Evolutionary conservation across 768 basidiomycete genomes (phyloP).

Genomic region (Serpula lacrymans): DNA sequence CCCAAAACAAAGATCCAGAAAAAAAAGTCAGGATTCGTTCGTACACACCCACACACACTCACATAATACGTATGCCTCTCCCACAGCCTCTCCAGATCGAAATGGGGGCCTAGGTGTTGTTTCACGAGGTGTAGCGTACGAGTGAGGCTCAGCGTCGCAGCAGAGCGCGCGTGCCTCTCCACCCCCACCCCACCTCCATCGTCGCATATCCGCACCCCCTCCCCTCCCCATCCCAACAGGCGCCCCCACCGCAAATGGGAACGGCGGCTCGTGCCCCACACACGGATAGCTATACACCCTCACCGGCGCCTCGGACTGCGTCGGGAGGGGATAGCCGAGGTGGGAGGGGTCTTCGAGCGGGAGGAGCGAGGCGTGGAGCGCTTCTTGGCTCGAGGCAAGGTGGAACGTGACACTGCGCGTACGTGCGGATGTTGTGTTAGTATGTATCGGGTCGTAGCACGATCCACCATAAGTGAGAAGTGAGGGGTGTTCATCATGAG

Average conservation of each 20-base stretch:
- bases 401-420: conserved; percentile 31
- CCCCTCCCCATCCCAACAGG: conserved; percentile 21
- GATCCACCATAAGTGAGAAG: too few species aligned
- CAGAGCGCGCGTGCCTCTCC: conserved; percentile 30
- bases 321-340: conserved; percentile 17
- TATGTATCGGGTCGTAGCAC: too few species aligned
- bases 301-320: conserved; percentile 25
- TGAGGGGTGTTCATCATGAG: too few species aligned
- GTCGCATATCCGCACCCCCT: not conserved
- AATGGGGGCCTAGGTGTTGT: conserved; percentile 38
- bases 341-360: conserved; percentile 19
- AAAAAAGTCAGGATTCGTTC: too few species aligned
- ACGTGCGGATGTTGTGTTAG: too few species aligned
- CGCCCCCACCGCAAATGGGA: conserved; percentile 30
- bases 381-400: conserved; percentile 34
- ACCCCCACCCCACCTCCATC: conserved; percentile 12
- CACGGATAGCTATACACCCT: conserved; percentile 33
- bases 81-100: conserved; percentile 44
- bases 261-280: conserved; percentile 33
- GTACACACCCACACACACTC: conserved; percentile 4
- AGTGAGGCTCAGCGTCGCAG: conserved; percentile 34
- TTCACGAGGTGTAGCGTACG: conserved; percentile 35
- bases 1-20: not conserved
- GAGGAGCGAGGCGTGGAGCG: conserved; percentile 27
- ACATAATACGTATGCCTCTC: conserved; percentile 45